Percentiles rank a stretch among this genome's conserved stretches.
Evolutionary conservation across 768 basidiomycete genomes (phyloP).

Genomic region (Podaxis sp.): DNA sequence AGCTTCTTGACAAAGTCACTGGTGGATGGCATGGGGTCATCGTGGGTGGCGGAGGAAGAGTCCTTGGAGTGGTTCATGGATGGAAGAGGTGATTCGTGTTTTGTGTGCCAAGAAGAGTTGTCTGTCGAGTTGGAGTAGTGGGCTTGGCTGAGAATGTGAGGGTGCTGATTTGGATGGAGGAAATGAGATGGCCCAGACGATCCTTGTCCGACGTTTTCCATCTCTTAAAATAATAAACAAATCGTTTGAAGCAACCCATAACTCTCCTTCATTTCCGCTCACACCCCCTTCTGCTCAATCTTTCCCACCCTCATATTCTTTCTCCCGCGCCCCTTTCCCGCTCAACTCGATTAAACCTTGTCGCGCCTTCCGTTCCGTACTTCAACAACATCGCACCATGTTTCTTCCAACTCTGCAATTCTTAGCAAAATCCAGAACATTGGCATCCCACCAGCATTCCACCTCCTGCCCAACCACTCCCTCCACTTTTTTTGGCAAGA

Average conservation of each 20-base stretch:
- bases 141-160: background rate
- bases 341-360: background rate
- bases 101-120: background rate
- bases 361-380: too few species aligned
- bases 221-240: slow-evolving; percentile 5
- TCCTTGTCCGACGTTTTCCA: background rate
- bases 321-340: background rate
- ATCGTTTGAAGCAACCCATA: background rate
- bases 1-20: slow-evolving; percentile 94
- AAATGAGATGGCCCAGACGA: background rate
- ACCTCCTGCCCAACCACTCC: background rate
- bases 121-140: background rate
- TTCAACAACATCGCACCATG: background rate
- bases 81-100: background rate
- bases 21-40: slow-evolving; percentile 82
- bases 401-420: background rate
- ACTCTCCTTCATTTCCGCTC: background rate
- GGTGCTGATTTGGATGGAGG: background rate
- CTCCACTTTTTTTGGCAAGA: background rate
- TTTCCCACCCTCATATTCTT: slow-evolving; percentile 7
- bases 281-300: background rate
- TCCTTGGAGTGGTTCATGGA: slow-evolving; percentile 5
- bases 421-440: background rate
- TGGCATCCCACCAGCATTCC: background rate
- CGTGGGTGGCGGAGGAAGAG: slow-evolving; percentile 23